A percentile compares a stretch with the other conserved stretches of the same genome.
Evolutionary conservation across 1,139 yeast species (phyloP).

Genomic region (Hansenula sp.): DNA sequence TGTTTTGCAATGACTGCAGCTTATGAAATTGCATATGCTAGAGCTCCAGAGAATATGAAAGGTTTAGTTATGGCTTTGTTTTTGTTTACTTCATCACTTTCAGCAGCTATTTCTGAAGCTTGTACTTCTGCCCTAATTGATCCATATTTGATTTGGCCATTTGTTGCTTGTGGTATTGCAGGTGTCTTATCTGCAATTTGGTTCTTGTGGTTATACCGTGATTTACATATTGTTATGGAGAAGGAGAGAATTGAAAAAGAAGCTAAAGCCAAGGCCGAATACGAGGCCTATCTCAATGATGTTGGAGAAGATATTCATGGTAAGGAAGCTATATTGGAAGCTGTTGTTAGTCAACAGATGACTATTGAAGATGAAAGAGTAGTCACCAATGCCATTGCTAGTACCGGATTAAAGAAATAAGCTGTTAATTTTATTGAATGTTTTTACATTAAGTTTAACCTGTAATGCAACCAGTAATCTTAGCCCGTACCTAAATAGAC

Average conservation of each 20-base stretch:
- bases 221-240: slow-evolving; percentile 47
- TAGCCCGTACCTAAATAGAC: too few relatives aligned
- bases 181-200: slow-evolving; percentile 35
- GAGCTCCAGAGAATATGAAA: slow-evolving; percentile 60
- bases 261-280: neutral
- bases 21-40: slow-evolving; percentile 61
- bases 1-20: slow-evolving; percentile 62
- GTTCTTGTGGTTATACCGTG: slow-evolving; percentile 44
- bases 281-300: neutral
- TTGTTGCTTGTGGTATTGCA: slow-evolving; percentile 44
- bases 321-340: neutral
- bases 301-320: neutral
- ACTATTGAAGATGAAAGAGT: neutral
- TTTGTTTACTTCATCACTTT: slow-evolving; percentile 51
- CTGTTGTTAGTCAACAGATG: neutral
- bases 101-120: slow-evolving; percentile 52
- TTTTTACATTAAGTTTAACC: too few relatives aligned
- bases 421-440: too few relatives aligned
- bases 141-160: slow-evolving; percentile 50
- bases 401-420: neutral
- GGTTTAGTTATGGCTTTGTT: slow-evolving; percentile 61
- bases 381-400: neutral
- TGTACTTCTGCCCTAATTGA: slow-evolving; percentile 49
- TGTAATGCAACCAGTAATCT: too few relatives aligned
- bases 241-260: slow-evolving; percentile 28